Evolutionary conservation across 805 yeast species (phyloP).

Genomic region (Hanseniaspora mollemarum): DNA sequence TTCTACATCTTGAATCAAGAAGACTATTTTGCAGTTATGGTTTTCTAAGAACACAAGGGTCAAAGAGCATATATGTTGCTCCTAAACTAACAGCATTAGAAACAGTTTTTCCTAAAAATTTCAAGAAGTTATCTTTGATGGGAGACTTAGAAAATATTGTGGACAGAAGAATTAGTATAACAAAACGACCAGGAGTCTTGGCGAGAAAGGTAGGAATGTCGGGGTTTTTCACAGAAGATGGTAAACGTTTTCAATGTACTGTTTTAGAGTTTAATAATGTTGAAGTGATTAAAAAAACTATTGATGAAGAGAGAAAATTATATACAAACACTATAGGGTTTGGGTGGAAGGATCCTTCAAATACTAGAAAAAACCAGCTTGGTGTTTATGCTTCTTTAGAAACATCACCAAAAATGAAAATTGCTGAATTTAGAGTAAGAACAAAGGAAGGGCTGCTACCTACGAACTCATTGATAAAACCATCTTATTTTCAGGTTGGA

Average conservation of each 20-base stretch:
- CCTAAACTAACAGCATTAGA: conserved; percentile 6
- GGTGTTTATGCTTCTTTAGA: conserved; percentile 70
- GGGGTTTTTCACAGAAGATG: conserved; percentile 60
- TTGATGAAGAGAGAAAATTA: conserved; percentile 64
- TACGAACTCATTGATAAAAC: conserved; percentile 64
- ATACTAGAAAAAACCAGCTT: conserved; percentile 52
- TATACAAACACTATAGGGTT: conserved; percentile 79
- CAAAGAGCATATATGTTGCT: not conserved
- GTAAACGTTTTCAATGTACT: conserved; percentile 69
- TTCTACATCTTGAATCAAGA: not conserved
- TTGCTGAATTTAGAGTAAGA: conserved; percentile 71
- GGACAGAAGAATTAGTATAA: conserved; percentile 59
- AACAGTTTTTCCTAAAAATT: conserved; percentile 8
- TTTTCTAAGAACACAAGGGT: not conserved
- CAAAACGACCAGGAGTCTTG: conserved; percentile 69
- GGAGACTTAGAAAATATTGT: not conserved
- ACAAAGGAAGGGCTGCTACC: conserved; percentile 55
- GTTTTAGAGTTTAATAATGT: conserved; percentile 77
- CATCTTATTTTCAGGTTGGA: conserved; percentile 75
- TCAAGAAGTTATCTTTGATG: conserved; percentile 7
- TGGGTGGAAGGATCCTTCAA: conserved; percentile 53
- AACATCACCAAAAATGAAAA: conserved; percentile 69
- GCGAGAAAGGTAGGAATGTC: conserved; percentile 87
- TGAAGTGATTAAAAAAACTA: conserved; percentile 69
- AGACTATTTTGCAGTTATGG: not conserved